These are phyloP conservation scores for Leccinum imitatum DNA, from an alignment of 768 basidiomycete genomes.

Conservation along the genomic window DNA sequence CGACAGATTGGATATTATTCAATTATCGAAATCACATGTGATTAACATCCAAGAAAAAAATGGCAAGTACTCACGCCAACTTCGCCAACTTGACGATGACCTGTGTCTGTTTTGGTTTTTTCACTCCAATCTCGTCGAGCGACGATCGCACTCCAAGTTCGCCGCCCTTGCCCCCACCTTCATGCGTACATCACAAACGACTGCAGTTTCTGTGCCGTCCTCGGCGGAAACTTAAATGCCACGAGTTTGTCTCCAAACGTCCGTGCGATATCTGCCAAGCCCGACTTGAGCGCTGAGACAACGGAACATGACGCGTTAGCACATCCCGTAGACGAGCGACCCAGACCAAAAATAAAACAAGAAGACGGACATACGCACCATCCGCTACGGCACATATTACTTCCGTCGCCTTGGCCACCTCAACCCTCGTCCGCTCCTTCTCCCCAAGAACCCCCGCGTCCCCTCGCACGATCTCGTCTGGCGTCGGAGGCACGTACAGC, in stretches of 20 bases:
- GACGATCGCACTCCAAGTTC: no score
- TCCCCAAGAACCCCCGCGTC: conserved; percentile 36
- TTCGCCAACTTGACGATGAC: no score
- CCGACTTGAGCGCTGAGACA: conserved; percentile 56
- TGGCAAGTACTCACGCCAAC: no score
- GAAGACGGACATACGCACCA: conserved; percentile 45
- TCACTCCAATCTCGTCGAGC: neutral
- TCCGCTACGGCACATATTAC: conserved; percentile 53
- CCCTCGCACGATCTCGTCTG: conserved; percentile 32
- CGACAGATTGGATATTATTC: no score
- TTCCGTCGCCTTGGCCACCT: conserved; percentile 57
- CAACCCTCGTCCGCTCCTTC: conserved; percentile 41
- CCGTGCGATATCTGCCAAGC: conserved; percentile 60
- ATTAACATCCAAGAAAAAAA: no score
- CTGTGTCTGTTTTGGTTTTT: neutral
- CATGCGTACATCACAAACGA: conserved; percentile 65
- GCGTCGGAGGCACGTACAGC: conserved; percentile 37
- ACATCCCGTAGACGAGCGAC: neutral
- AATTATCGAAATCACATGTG: no score
- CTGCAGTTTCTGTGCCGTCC: conserved; percentile 65
- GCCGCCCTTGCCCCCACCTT: neutral
- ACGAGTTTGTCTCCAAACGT: conserved; percentile 74
- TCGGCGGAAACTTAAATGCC: conserved; percentile 79
- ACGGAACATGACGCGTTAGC: neutral
- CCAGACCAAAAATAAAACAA: neutral